Evolutionary conservation across 768 basidiomycete species (phyloP), one percentile per base, ranked within the genome.

Genomic region (Pluteus cervinus): DNA sequence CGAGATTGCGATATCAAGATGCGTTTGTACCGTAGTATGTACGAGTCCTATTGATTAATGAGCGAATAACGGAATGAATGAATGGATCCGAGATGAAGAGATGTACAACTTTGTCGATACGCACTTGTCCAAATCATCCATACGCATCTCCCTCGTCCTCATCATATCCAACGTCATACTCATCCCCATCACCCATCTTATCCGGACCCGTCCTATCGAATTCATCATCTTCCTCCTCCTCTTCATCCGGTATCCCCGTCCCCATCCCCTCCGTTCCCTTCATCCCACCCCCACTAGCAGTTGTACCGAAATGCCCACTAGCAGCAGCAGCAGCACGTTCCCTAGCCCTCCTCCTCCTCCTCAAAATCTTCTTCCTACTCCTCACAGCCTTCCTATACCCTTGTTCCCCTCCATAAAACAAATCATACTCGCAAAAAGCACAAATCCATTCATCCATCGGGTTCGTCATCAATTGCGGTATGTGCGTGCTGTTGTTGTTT

Each of bases 401-500:
- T 37, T 61, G 41, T 26, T 85, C 85, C 35, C 84, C 82, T n/a
- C 90, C 89, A 55, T 85, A 98, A 58, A 94, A 93, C 40, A 98
- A 54, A 41, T 79, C 71, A 56, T 91, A 93, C 62, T 98, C 94
- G 66, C 94, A 98, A 51, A 85, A 86, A 44, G 85, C 76, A 56
- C 94, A 98, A 41, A 97, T 81, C 83, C 88, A 96, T 57, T 97
- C 94, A 16, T 96, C 90, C 23, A 61, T 69, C 6, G 80, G 77
- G 41, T 76, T 71, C 16, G 69, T 70, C 37, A 80, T n/a, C n/a
- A n/a, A n/a, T 57, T 28, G 26, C 4, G 25, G 33, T 12, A 23
- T 35, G 43, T 47, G 56, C 23, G 53, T 28, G 5, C 42, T 36
- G 17, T 46, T 37, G 38, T 44, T 49, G 42, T 44, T 41, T 34